Evolutionary conservation across 176 grass and related monocot species (phyloP).

Genomic region (Carex pumila): DNA sequence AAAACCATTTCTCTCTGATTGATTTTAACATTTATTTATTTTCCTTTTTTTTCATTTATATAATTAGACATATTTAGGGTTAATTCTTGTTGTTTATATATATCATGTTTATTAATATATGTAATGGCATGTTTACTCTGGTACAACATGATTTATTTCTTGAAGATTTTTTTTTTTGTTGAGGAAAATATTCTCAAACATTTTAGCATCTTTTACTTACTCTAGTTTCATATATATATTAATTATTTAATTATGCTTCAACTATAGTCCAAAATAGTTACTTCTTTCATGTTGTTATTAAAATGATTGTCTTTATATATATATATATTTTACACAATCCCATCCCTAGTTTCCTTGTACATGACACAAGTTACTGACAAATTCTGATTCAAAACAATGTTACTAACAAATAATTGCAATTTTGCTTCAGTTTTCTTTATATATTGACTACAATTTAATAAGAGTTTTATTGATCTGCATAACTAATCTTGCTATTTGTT

Average conservation of each 20-base stretch:
- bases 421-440: neutral
- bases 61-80: conserved; percentile 3
- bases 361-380: neutral
- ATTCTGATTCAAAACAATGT: neutral
- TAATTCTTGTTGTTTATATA: neutral
- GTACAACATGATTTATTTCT: neutral
- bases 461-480: neutral
- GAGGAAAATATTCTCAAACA: neutral
- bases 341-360: neutral
- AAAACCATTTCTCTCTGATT: neutral
- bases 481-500: conserved; percentile 2
- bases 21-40: neutral
- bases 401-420: neutral
- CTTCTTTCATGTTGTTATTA: neutral
- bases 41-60: neutral
- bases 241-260: neutral
- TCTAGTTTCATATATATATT: neutral
- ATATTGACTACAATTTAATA: neutral
- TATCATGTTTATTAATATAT: neutral
- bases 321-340: too few species aligned
- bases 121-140: neutral
- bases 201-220: neutral
- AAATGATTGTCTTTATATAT: neutral
- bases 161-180: neutral
- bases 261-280: neutral